Evolutionary conservation across 495 filamentous ascomycete genomes (phyloP).

Genomic region (Xylaria curta): DNA sequence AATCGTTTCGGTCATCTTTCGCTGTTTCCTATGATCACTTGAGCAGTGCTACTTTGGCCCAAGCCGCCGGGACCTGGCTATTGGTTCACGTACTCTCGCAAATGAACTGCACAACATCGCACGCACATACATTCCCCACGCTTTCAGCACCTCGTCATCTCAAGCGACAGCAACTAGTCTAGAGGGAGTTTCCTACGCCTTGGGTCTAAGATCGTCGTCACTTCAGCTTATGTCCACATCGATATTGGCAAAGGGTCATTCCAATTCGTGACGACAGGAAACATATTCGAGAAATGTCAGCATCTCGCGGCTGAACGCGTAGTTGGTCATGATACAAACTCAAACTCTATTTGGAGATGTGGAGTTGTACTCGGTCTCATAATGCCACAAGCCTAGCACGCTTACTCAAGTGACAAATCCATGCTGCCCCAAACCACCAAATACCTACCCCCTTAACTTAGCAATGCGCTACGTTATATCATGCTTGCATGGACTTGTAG

Average conservation of each 20-base stretch:
- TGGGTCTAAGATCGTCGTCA: conserved; percentile 31
- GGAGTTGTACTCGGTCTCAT: conserved; percentile 21
- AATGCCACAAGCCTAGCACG: conserved; percentile 25
- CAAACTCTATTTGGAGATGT: conserved; percentile 18
- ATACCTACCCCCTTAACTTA: not conserved
- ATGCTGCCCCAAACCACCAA: conserved; percentile 20
- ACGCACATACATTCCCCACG: conserved; percentile 14
- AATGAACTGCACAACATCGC: conserved; percentile 31
- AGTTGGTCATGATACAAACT: conserved; percentile 30
- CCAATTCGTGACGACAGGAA: conserved; percentile 19
- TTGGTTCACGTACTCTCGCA: conserved; percentile 31
- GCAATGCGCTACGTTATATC: not conserved
- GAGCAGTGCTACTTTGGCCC: conserved; percentile 38
- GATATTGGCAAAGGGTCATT: conserved; percentile 12
- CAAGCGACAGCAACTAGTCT: conserved; percentile 17
- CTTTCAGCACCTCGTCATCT: conserved; percentile 12
- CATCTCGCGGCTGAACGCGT: conserved; percentile 28
- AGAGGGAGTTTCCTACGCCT: not conserved
- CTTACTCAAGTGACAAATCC: conserved; percentile 30
- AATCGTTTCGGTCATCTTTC: conserved; percentile 41
- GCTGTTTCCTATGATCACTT: conserved; percentile 37
- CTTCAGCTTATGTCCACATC: conserved; percentile 16
- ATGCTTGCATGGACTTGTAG: conserved; percentile 20
- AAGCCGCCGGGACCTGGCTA: conserved; percentile 32
- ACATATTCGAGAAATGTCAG: conserved; percentile 11